phyloP scores from a whole-genome alignment of 306 rosid species.

The Dryas drummondii region DNA sequence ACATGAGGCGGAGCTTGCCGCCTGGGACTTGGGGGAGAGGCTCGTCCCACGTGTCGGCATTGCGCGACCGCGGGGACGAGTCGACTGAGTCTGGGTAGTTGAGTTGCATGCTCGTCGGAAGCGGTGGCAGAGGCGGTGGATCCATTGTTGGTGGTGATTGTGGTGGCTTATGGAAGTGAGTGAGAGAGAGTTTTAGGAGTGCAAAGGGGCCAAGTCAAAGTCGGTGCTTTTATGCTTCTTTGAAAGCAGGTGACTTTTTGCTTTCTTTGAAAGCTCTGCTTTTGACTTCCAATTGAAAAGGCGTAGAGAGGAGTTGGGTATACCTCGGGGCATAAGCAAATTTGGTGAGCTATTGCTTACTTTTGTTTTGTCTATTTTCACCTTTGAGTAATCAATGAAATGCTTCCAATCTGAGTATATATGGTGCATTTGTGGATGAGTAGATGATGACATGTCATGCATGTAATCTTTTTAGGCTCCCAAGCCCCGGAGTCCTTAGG shows the following conservation, averaged over 20 bases:
- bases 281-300: not conserved
- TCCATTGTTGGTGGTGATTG: constrained; percentile 21
- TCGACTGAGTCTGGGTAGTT: constrained; percentile 53
- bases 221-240: no score
- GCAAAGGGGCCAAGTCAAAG: not conserved
- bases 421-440: not conserved
- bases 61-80: constrained; percentile 60
- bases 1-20: constrained; percentile 85
- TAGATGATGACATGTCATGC: not conserved
- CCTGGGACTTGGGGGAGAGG: constrained; percentile 58
- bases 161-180: constrained; percentile 17
- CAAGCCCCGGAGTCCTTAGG: no score
- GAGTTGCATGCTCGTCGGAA: constrained; percentile 24
- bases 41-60: constrained; percentile 53
- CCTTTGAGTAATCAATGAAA: not conserved
- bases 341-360: no score
- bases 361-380: not conserved
- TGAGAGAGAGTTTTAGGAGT: not conserved
- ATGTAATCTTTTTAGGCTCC: not conserved
- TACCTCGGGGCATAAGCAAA: no score
- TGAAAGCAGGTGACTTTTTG: no score
- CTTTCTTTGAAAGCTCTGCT: not conserved
- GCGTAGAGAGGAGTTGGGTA: not conserved
- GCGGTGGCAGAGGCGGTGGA: constrained; percentile 23
- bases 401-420: not conserved